Base-by-base conservation (phyloP, 208 protist genomes). In the Wallacemonas collosoma region DNA sequence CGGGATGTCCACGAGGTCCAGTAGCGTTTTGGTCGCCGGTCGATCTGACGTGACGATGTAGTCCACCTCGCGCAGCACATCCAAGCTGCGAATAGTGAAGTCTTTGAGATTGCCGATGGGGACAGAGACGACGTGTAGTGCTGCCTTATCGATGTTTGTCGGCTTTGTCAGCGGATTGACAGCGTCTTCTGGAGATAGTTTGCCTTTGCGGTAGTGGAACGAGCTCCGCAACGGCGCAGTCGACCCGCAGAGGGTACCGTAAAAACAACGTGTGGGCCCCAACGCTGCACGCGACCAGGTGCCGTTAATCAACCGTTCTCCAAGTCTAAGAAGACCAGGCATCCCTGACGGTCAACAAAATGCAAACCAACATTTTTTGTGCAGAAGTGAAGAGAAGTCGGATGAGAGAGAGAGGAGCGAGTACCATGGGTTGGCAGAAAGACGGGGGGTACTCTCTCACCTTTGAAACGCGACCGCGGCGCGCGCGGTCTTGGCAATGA, bases 81-180 rank as follows among this genome's bases (percentile, higher is more conserved):
- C 90, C 35, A 97, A 68, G 8, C 89, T 84, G 35, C 93, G 90
- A 44, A 93, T 76, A 35, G 88, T 85, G 80, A 97, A 95, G 80
- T 97, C 93, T 53, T 97, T 97, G 38, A 97, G 65, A 71, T 97
- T 97, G 36, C 93, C 93, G 75, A 97, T 95, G 11, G 93, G 93
- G n/a, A 95, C 85, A 7, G 93, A 92, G 62, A 97, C 93, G 53
- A 97, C 79, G 69, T 97, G 89, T 39, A 97, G 77, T 2, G 83
- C 78, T 26, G 75, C 84, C 48, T 86, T 82, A 71, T 97, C 93
- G 50, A 95, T 87, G 57, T 57, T 83, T 44, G 83, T 81, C 45
- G 93, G 91, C 48, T 90, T 90, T 17, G 89, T 80, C 41, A 97
- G 87, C 1, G 93, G 93, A 62, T 97, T 87, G n/a, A 93, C 51